phyloP scores from a whole-genome alignment of 2,329 filamentous ascomycete species.

The Zelopaecilomyces penicillatus region DNA sequence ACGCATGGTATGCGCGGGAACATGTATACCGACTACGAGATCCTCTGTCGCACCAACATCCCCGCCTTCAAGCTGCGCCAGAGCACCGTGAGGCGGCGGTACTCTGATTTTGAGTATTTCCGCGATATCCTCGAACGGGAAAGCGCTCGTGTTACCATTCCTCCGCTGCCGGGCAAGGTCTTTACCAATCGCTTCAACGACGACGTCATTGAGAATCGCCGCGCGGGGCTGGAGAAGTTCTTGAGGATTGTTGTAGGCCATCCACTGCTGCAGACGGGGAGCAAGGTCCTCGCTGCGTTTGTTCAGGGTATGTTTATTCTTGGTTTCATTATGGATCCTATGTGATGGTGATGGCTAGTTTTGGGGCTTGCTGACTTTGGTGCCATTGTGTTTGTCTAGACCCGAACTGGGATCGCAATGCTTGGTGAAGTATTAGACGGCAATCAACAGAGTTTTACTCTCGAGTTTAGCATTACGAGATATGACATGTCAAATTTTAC shows the following conservation, averaged over 20 bases:
- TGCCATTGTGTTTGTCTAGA: constrained; percentile 35
- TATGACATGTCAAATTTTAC: too few species aligned
- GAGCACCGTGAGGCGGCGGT: constrained; percentile 81
- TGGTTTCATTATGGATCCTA: background rate
- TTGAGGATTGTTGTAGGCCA: constrained; percentile 96
- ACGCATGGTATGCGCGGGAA: constrained; percentile 88
- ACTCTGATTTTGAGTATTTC: constrained; percentile 98
- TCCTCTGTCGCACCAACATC: constrained; percentile 96
- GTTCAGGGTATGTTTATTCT: constrained; percentile 65
- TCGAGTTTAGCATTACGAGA: too few species aligned
- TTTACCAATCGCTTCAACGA: constrained; percentile 98
- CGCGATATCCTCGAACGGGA: constrained; percentile 96
- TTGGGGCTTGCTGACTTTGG: background rate
- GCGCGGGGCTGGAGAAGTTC: constrained; percentile 89
- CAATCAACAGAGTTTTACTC: background rate
- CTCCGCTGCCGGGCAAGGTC: constrained; percentile 90
- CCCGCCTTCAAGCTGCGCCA: constrained; percentile 94
- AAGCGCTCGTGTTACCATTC: constrained; percentile 87
- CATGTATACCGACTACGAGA: constrained; percentile 99
- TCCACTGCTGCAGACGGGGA: constrained; percentile 91
- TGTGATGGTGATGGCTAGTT: background rate
- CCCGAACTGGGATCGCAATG: constrained; percentile 85
- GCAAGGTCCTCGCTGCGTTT: constrained; percentile 91
- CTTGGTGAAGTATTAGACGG: constrained; percentile 51
- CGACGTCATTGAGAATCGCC: constrained; percentile 91